phyloP scores from a whole-genome alignment of 345 rosid species.

The Camelina neglecta region DNA sequence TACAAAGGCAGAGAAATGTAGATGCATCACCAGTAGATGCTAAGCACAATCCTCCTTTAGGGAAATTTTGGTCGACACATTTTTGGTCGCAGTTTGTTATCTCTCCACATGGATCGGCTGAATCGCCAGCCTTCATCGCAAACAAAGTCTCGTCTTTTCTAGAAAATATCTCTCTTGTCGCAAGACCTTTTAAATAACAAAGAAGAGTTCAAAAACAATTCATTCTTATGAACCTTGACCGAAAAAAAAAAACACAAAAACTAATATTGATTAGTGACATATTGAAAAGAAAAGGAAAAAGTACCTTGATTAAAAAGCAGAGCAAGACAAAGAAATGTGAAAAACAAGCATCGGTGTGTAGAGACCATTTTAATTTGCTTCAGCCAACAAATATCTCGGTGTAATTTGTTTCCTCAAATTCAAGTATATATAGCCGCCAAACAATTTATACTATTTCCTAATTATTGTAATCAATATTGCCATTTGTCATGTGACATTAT shows the following conservation, averaged over 20 bases:
- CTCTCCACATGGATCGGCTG: constrained; percentile 3
- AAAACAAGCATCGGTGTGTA: constrained; percentile 1
- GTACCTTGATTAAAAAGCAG: background rate
- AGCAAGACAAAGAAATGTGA: background rate
- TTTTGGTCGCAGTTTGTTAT: background rate
- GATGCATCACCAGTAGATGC: background rate
- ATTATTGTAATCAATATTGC: background rate
- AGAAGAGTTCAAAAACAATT: background rate
- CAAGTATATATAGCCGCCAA: background rate
- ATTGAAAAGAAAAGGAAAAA: background rate
- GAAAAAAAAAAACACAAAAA: background rate
- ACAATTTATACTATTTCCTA: background rate
- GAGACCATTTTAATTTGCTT: constrained; percentile 5
- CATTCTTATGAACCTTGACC: too few relatives aligned
- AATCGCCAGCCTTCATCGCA: background rate
- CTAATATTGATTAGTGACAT: background rate
- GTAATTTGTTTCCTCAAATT: background rate
- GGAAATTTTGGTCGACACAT: constrained; percentile 9
- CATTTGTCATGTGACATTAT: background rate
- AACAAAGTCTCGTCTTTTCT: background rate
- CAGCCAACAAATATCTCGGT: background rate
- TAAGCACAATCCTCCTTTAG: constrained; percentile 11
- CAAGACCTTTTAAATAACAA: constrained; percentile 6
- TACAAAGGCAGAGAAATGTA: constrained; percentile 9
- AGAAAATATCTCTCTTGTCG: constrained; percentile 5